phyloP scores from a whole-genome alignment of 192 early-diverging fungal species.

The Backusella morwellensis region DNA sequence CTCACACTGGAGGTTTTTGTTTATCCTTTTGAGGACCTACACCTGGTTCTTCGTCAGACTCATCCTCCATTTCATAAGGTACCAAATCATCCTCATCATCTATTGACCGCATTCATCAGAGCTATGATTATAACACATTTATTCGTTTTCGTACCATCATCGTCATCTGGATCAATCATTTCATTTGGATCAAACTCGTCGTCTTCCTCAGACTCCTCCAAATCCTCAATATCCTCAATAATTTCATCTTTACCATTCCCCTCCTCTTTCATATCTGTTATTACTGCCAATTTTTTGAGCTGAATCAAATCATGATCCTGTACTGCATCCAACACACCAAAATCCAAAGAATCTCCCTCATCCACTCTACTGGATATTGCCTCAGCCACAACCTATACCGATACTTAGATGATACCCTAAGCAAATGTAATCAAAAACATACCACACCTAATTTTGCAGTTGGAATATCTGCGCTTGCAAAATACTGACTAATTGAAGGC shows the following conservation, averaged over 20 bases:
- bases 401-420: too few species aligned
- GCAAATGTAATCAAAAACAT: background rate
- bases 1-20: background rate
- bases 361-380: slow-evolving; percentile 2
- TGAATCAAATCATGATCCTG: background rate
- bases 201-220: background rate
- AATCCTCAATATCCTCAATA: background rate
- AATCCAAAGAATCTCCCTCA: background rate
- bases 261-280: background rate
- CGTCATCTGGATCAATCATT: background rate
- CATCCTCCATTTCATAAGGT: slow-evolving; percentile 19
- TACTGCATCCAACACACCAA: slow-evolving; percentile 7
- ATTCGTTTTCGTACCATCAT: background rate
- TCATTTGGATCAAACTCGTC: slow-evolving; percentile 16
- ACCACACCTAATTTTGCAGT: slow-evolving; percentile 15
- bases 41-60: background rate
- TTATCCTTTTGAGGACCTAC: background rate
- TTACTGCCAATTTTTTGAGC: background rate
- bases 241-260: background rate
- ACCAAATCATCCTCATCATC: slow-evolving; percentile 7
- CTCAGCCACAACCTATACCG: background rate
- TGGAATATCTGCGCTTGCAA: background rate
- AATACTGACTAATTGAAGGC: background rate
- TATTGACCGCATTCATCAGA: background rate
- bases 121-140: background rate